Conservation (phyloP, 2,329 filamentous ascomycete species). For the Ilyonectria mors-panacis region DNA sequence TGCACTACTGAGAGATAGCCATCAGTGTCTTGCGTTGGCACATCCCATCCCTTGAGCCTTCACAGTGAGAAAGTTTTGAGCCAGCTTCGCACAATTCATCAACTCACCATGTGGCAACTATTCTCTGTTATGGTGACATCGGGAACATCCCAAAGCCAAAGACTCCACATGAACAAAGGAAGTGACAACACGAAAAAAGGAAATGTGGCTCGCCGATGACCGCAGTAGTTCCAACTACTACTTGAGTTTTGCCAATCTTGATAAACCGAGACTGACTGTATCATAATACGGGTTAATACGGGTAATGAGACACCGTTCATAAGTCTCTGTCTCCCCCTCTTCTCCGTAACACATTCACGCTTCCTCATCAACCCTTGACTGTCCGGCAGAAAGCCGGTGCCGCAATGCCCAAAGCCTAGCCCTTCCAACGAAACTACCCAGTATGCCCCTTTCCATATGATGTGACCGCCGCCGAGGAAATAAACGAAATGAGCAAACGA, state of each 20-base stretch:
- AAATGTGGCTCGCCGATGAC: background rate
- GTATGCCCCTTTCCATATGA: conserved; percentile 36
- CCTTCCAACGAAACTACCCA: conserved; percentile 21
- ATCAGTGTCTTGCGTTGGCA: no score
- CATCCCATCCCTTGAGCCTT: no score
- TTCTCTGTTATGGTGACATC: no score
- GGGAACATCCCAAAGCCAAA: no score
- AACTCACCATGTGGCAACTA: no score
- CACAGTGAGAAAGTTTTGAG: no score
- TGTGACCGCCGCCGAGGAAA: conserved; percentile 43
- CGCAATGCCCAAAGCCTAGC: conserved; percentile 14
- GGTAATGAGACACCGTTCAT: background rate
- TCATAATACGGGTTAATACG: background rate
- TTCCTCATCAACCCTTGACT: background rate
- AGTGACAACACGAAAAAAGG: background rate
- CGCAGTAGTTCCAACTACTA: background rate
- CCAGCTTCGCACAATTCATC: no score
- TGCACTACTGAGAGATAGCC: no score
- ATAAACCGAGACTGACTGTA: conserved; percentile 1
- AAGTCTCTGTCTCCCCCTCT: background rate
- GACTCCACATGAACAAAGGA: no score
- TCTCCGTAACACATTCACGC: background rate
- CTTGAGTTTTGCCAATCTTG: background rate
- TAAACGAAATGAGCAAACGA: conserved; percentile 44
- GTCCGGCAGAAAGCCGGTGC: conserved; percentile 6